phyloP scores from a whole-genome alignment of 108 stramenopile species.

The Hondaea fermentalgiana region DNA sequence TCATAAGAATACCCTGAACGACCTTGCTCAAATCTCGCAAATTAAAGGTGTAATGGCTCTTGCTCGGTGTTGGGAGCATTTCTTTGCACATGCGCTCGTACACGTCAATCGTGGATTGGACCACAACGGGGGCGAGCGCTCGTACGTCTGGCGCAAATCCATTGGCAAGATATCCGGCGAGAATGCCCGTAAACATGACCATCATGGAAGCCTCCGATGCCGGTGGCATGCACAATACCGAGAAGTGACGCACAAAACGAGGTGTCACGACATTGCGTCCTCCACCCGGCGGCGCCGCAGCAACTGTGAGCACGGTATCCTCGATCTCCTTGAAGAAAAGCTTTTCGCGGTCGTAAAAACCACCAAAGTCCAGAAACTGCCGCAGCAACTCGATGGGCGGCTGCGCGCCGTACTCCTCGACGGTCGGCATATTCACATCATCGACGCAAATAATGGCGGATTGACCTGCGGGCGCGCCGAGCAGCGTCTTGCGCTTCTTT shows the following conservation, averaged over 20 bases:
- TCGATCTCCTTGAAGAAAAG: slow-evolving; percentile 42
- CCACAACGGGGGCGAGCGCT: slow-evolving; percentile 29
- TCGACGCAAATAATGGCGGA: slow-evolving; percentile 49
- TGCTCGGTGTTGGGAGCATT: slow-evolving; percentile 50
- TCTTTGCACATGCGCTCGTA: slow-evolving; percentile 40
- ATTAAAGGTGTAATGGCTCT: slow-evolving; percentile 55
- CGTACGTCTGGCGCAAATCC: slow-evolving; percentile 21
- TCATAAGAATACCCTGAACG: slow-evolving; percentile 47
- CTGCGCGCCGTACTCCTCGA: slow-evolving; percentile 54
- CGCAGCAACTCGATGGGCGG: slow-evolving; percentile 54
- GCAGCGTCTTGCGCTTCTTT: slow-evolving; percentile 49
- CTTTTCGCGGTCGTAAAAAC: slow-evolving; percentile 48
- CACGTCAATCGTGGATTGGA: slow-evolving; percentile 40
- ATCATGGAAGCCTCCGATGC: slow-evolving; percentile 19
- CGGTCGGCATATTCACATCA: slow-evolving; percentile 54
- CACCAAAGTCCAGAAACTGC: slow-evolving; percentile 49
- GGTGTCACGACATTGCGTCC: slow-evolving; percentile 48
- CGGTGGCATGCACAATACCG: slow-evolving; percentile 23
- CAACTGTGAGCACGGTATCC: slow-evolving; percentile 39
- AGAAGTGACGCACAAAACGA: slow-evolving; percentile 50
- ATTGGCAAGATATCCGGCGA: slow-evolving; percentile 23
- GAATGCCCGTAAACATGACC: slow-evolving; percentile 42
- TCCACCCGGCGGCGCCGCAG: slow-evolving; percentile 53
- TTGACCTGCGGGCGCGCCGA: slow-evolving; percentile 47
- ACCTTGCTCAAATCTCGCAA: slow-evolving; percentile 52